These are phyloP conservation scores for Calonectria hawksworthii DNA, from an alignment of 2,329 filamentous ascomycete species.

Conservation along the genomic window DNA sequence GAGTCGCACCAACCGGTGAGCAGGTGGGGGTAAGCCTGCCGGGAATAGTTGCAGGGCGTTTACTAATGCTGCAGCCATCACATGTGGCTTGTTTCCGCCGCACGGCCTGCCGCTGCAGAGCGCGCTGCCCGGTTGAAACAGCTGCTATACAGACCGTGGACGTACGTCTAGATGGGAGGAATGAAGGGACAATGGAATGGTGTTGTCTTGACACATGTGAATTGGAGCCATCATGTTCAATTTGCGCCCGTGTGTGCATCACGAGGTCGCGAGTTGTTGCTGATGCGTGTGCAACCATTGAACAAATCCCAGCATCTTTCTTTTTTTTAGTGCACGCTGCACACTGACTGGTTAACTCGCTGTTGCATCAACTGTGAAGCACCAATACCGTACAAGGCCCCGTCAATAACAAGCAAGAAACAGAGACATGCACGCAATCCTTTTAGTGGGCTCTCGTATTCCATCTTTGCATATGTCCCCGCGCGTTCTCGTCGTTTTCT, in stretches of 20 bases:
- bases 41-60: not conserved
- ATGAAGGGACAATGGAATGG: not conserved
- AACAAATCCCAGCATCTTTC: not conserved
- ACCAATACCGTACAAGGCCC: not conserved
- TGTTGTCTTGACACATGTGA: not conserved
- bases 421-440: not conserved
- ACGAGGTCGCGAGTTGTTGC: not conserved
- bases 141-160: not conserved
- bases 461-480: not conserved
- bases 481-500: not conserved
- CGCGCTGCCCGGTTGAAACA: not conserved
- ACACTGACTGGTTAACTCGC: too few relatives aligned
- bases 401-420: not conserved
- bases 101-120: not conserved
- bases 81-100: constrained; percentile 12
- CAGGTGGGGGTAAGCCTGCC: constrained; percentile 6
- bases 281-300: not conserved
- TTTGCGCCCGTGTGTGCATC: not conserved
- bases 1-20: constrained; percentile 11
- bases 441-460: not conserved
- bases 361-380: not conserved
- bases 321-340: too few relatives aligned
- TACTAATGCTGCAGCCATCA: not conserved
- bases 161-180: not conserved
- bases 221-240: not conserved